phyloP scores from a whole-genome alignment of 2,329 filamentous ascomycete species.

The Diaporthe caulivora region DNA sequence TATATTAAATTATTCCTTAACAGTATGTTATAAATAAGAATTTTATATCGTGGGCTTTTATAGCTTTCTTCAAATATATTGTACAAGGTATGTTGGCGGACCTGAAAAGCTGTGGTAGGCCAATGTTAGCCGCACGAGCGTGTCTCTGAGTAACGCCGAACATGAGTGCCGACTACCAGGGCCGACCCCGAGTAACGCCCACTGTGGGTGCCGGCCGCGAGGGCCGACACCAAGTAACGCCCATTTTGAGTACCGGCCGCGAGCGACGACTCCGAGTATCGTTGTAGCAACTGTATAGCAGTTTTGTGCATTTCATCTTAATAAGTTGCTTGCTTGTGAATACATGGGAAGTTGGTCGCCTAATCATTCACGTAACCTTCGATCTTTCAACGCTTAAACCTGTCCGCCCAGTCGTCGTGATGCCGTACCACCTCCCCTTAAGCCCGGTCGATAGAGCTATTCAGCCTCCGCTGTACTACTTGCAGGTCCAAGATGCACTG shows the following conservation, averaged over 20 bases:
- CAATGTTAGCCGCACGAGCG: background rate
- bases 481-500: conserved; percentile 34
- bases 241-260: background rate
- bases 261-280: conserved; percentile 4
- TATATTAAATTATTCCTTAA: no score
- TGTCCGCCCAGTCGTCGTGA: background rate
- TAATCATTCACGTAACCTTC: background rate
- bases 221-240: conserved; percentile 2
- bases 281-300: background rate
- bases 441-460: conserved; percentile 31
- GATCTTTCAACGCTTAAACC: background rate
- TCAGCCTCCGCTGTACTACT: conserved; percentile 32
- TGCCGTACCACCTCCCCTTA: conserved; percentile 33
- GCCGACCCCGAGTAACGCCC: background rate
- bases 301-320: background rate
- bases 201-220: background rate
- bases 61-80: background rate
- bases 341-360: background rate
- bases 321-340: background rate
- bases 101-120: background rate
- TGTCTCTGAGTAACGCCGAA: background rate
- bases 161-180: background rate
- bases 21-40: no score
- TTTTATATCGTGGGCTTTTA: no score
- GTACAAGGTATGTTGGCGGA: background rate